These are phyloP conservation scores for Colletotrichum agaves DNA, from an alignment of 2,329 filamentous ascomycete species.

Conservation along the genomic window DNA sequence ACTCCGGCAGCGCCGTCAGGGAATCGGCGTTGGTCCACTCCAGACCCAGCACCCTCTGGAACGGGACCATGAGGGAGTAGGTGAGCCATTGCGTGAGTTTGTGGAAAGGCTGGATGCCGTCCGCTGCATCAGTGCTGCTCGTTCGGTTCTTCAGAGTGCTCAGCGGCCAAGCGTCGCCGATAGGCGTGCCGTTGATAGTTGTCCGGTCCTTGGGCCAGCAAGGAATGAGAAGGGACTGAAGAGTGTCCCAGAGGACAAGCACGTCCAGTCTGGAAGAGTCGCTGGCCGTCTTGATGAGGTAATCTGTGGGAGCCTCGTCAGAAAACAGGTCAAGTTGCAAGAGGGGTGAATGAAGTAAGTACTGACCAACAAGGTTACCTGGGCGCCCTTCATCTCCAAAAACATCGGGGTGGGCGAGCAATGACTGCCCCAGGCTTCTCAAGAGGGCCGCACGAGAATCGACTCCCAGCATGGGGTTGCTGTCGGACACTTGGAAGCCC, in stretches of 20 bases:
- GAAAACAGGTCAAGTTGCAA: not conserved
- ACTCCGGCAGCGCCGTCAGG: constrained; percentile 89
- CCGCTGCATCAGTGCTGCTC: constrained; percentile 39
- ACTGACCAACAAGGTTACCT: constrained; percentile 59
- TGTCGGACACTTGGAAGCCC: constrained; percentile 55
- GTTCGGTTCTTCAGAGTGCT: constrained; percentile 40
- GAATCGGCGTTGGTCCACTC: constrained; percentile 84
- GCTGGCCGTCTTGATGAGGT: constrained; percentile 46
- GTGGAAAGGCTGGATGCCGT: constrained; percentile 83
- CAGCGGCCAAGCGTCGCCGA: constrained; percentile 64
- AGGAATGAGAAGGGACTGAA: constrained; percentile 58
- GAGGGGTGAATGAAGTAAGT: not conserved
- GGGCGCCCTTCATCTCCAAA: constrained; percentile 57
- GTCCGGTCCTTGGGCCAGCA: constrained; percentile 66
- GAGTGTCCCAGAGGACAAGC: constrained; percentile 52
- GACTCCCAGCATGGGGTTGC: constrained; percentile 59
- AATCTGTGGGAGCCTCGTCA: constrained; percentile 50
- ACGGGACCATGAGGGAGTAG: constrained; percentile 93
- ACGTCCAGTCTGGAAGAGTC: constrained; percentile 49
- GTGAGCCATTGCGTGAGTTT: constrained; percentile 95
- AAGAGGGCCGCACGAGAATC: constrained; percentile 54
- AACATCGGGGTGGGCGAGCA: constrained; percentile 49
- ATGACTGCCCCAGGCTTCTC: constrained; percentile 53
- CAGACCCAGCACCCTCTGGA: constrained; percentile 82
- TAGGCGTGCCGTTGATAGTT: constrained; percentile 51